phyloP scores from a whole-genome alignment of 73 alveolate species.

The Paramecium primaurelia region DNA sequence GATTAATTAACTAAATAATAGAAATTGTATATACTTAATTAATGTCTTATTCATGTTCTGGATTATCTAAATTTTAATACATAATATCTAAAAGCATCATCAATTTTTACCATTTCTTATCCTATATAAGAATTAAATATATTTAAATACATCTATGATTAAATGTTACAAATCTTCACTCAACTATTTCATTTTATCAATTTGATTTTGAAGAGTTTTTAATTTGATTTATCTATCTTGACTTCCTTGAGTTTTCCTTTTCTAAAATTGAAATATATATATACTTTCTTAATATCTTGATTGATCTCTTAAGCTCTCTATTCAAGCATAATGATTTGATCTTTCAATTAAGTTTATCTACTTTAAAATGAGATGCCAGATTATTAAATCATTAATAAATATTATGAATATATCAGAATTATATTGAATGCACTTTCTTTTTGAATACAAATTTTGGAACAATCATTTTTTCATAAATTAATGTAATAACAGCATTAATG shows the following conservation, averaged over 20 bases:
- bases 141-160: not conserved
- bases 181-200: not conserved
- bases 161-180: not conserved
- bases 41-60: not conserved
- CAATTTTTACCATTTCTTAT: not conserved
- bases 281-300: not conserved
- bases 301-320: not conserved
- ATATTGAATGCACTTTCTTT: not conserved
- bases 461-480: not conserved
- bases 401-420: not conserved
- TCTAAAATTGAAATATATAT: not conserved
- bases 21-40: not conserved
- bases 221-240: not conserved
- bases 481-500: not conserved
- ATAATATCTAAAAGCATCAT: not conserved
- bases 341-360: not conserved
- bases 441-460: not conserved
- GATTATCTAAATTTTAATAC: constrained; percentile 27
- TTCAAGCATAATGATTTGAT: not conserved
- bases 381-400: not conserved
- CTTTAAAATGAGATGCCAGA: not conserved
- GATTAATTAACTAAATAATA: not conserved
- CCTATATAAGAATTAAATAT: not conserved
- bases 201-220: not conserved
- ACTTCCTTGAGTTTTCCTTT: not conserved